Evolutionary conservation across 2,329 filamentous ascomycete genomes (phyloP).

Genomic region (Neofusicoccum kwambonambiense): DNA sequence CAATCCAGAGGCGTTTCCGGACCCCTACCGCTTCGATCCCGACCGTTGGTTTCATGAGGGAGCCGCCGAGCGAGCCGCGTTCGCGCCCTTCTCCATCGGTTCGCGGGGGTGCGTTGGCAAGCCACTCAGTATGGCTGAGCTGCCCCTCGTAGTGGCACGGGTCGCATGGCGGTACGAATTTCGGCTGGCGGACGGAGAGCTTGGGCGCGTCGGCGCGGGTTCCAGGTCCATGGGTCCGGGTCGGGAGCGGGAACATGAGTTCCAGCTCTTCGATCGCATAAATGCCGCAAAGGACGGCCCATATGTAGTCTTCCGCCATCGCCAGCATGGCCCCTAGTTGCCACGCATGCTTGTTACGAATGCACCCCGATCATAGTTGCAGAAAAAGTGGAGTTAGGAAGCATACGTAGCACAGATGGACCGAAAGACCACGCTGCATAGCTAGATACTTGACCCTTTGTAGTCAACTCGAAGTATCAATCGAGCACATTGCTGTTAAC

Average conservation of each 20-base stretch:
- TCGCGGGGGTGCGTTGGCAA: slow-evolving; percentile 72
- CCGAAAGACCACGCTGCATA: no score
- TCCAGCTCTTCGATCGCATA: not conserved
- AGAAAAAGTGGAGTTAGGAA: no score
- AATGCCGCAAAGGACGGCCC: not conserved
- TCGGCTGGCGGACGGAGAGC: slow-evolving; percentile 17
- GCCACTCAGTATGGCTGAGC: slow-evolving; percentile 57
- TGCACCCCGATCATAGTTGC: no score
- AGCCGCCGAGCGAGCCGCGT: slow-evolving; percentile 33
- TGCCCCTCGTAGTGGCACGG: slow-evolving; percentile 58
- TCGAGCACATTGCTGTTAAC: no score
- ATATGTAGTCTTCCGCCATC: no score
- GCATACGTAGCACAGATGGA: no score
- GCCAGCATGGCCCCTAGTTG: no score
- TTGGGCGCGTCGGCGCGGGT: not conserved
- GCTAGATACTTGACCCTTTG: no score
- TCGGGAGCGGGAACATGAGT: not conserved
- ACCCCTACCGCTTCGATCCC: slow-evolving; percentile 37
- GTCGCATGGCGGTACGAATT: slow-evolving; percentile 59
- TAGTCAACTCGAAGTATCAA: no score
- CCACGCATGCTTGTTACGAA: no score
- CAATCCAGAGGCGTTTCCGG: slow-evolving; percentile 37
- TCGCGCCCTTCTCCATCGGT: slow-evolving; percentile 71
- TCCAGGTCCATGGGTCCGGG: not conserved
- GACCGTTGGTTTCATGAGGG: slow-evolving; percentile 1